A percentile compares a stretch with the other conserved stretches of the same genome.
phyloP scores from a whole-genome alignment of 2,329 filamentous ascomycete genomes.

The Epichloe festucae region DNA sequence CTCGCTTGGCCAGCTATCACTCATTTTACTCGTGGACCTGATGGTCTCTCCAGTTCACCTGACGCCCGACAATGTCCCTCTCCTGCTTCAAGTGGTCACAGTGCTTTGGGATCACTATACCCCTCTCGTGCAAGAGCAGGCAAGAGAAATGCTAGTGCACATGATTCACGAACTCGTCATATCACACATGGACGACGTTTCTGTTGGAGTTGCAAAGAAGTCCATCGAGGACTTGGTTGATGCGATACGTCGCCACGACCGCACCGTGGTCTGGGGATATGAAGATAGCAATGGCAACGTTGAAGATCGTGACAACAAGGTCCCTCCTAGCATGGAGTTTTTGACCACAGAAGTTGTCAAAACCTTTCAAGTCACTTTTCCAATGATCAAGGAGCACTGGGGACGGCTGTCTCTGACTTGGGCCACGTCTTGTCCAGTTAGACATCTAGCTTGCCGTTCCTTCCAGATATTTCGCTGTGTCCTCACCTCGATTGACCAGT shows the following conservation, averaged over 20 bases:
- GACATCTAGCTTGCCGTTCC: slow-evolving; percentile 88
- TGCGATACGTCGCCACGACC: slow-evolving; percentile 69
- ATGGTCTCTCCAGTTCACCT: slow-evolving; percentile 88
- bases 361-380: slow-evolving; percentile 75
- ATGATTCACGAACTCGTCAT: slow-evolving; percentile 93
- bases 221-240: slow-evolving; percentile 83
- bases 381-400: slow-evolving; percentile 83
- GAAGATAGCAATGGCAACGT: slow-evolving; percentile 78
- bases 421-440: slow-evolving; percentile 92
- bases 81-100: slow-evolving; percentile 79
- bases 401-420: slow-evolving; percentile 80
- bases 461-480: slow-evolving; percentile 97
- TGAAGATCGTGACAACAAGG: slow-evolving; percentile 61
- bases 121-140: slow-evolving; percentile 87
- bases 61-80: slow-evolving; percentile 63
- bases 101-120: slow-evolving; percentile 98
- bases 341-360: slow-evolving; percentile 71
- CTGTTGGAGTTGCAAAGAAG: slow-evolving; percentile 48
- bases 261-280: slow-evolving; percentile 82
- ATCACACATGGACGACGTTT: slow-evolving; percentile 57
- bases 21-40: slow-evolving; percentile 88
- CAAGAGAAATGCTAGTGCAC: slow-evolving; percentile 94
- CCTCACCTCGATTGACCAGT: slow-evolving; percentile 75
- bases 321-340: slow-evolving; percentile 76
- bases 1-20: slow-evolving; percentile 80